These are phyloP conservation scores for Astraeus odoratus DNA, from an alignment of 768 basidiomycete genomes.

Conservation along the genomic window DNA sequence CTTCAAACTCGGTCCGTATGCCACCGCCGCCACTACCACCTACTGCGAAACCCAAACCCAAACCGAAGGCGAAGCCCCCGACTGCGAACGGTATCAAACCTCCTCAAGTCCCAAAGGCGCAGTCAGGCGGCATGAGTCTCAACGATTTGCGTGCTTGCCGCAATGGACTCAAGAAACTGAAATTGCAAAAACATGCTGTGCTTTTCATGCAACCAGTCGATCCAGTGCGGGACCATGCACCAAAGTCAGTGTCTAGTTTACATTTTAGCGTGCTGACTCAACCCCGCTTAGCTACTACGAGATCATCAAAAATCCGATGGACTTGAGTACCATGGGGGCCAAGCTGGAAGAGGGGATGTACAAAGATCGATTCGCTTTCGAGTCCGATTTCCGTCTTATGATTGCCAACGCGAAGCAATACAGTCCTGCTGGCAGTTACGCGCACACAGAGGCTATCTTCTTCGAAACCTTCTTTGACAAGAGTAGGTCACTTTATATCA, in stretches of 20 bases:
- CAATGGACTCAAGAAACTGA: constrained; percentile 74
- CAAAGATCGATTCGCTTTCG: constrained; percentile 75
- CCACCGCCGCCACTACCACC: constrained; percentile 19
- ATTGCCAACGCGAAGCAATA: constrained; percentile 81
- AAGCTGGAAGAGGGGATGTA: constrained; percentile 87
- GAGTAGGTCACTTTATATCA: constrained; percentile 42
- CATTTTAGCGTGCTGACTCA: constrained; percentile 1
- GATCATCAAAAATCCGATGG: constrained; percentile 90
- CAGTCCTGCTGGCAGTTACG: constrained; percentile 65
- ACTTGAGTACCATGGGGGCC: constrained; percentile 79
- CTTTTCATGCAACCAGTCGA: constrained; percentile 90
- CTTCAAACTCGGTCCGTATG: constrained; percentile 4
- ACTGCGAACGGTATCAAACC: constrained; percentile 28
- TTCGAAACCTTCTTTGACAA: constrained; percentile 83
- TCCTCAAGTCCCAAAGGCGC: constrained; percentile 58
- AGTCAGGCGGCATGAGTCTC: constrained; percentile 67
- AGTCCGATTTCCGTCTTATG: constrained; percentile 84
- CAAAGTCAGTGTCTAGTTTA: constrained; percentile 46
- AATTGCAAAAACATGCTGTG: constrained; percentile 61
- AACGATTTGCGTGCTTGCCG: constrained; percentile 72
- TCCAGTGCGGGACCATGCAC: constrained; percentile 86
- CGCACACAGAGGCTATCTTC: constrained; percentile 66
- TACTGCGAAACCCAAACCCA: constrained; percentile 21
- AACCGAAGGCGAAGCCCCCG: constrained; percentile 17
- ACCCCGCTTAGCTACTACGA: constrained; percentile 70